phyloP scores from a whole-genome alignment of 2,329 filamentous ascomycete genomes.

The Botrytis paeoniae region DNA sequence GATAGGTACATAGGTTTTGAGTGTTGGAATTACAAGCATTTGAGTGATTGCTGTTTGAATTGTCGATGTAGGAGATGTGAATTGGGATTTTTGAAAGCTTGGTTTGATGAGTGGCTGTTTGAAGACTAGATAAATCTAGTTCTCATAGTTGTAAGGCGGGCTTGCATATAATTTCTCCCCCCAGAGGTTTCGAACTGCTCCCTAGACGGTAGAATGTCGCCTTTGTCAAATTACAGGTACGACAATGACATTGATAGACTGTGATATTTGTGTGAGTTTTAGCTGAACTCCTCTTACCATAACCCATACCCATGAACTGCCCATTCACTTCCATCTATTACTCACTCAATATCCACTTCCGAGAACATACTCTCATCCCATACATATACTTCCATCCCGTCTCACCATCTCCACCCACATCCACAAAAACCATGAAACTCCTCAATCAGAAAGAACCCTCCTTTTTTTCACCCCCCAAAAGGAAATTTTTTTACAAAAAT shows the following conservation, averaged over 20 bases:
- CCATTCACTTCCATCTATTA: not conserved
- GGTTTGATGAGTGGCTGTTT: not conserved
- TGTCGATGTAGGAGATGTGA: not conserved
- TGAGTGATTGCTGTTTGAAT: not conserved
- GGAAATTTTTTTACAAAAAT: not conserved
- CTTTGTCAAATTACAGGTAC: accelerated
- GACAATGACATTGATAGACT: too few species aligned
- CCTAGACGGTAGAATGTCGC: not conserved
- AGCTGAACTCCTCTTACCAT: not conserved
- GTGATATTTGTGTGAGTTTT: not conserved
- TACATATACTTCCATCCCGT: not conserved
- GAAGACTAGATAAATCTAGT: not conserved
- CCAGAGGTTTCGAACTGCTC: too few species aligned
- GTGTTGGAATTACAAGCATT: not conserved
- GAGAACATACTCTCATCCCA: not conserved
- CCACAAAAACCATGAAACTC: not conserved
- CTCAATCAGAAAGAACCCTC: not conserved
- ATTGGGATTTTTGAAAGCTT: not conserved
- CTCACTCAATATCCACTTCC: not conserved
- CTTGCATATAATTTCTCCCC: not conserved
- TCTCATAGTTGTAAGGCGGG: not conserved
- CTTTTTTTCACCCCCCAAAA: not conserved
- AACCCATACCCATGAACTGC: not conserved
- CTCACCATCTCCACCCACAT: not conserved
- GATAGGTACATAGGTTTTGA: not conserved